Evolutionary conservation across 257 asterid species (phyloP), one percentile per base, ranked within the genome.

Genomic region (Solanum stenotomum): DNA sequence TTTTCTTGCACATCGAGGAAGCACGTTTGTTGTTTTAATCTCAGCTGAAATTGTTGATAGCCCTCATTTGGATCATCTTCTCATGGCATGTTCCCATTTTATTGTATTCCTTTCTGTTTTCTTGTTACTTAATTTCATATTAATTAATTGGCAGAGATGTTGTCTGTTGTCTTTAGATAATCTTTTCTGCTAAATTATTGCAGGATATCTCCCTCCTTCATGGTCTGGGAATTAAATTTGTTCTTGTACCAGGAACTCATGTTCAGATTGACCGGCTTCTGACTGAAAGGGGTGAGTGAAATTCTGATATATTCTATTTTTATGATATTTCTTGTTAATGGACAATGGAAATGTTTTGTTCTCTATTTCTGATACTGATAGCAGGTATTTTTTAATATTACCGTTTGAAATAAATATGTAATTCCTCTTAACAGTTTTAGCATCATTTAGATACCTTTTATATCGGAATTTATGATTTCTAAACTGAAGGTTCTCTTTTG

Each of bases 171-270:
- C 35, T 67, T 67, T 65, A 35, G 5, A 59, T 85, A 23, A 37
- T 75, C 52, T 42, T 18, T 29, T 72, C 16, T 74, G 34, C 31
- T 7, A 49, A 81, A 20, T 6, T 42, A 20, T 85, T 90, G 89
- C 89, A 97, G 99, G 99, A 97, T 89, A 95, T 97, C 46, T 95
- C 99, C 87, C 94, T 96, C 10, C 98, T 97, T 89, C 99, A 94
- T 91, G 98, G 98, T 40, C 90, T 96, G 84, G 99, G 99, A 88
- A 94, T 97, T 93, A 97, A 95, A 87, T 95, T 97, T 91, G 98
- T 97, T 90, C 96, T 97, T 77, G 99, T 97, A 81, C 98, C 98
- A 0, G 99, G 99, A 84, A 94, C 99, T 15, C 99, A 95, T 87
- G 99, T 94, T 40, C 99, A 94, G 92, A 96, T 97, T 67, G 98